Percentiles rank a stretch among this genome's conserved stretches.
Evolutionary conservation across 805 yeast species (phyloP).

Genomic region (Candida tammaniensis): DNA sequence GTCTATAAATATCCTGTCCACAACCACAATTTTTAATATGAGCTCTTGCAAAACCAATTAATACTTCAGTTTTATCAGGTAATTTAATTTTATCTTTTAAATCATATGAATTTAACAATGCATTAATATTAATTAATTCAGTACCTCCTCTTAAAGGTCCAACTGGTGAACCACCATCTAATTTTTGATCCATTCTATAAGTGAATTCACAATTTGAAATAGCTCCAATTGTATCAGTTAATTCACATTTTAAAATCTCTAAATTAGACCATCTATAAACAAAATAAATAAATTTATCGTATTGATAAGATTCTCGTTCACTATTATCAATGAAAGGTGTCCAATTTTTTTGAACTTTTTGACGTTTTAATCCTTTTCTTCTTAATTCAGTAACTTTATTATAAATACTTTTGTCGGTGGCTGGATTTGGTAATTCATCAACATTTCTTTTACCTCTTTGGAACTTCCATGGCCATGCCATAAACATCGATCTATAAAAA

Average conservation of each 20-base stretch:
- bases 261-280: constrained; percentile 31
- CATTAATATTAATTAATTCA: constrained; percentile 24
- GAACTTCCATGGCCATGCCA: constrained; percentile 31
- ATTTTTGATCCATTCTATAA: constrained; percentile 3
- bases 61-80: constrained; percentile 25
- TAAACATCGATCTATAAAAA: constrained; percentile 26
- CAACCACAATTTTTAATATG: constrained; percentile 40
- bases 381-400: constrained; percentile 20
- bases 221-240: constrained; percentile 8
- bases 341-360: constrained; percentile 35
- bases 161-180: constrained; percentile 4
- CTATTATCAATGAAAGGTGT: constrained; percentile 32
- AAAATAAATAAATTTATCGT: constrained; percentile 27
- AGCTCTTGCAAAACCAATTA: constrained; percentile 41
- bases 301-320: constrained; percentile 14
- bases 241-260: constrained; percentile 15
- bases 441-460: constrained; percentile 27
- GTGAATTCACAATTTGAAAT: constrained; percentile 15
- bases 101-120: constrained; percentile 9
- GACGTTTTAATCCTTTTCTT: constrained; percentile 10
- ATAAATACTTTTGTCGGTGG: constrained; percentile 16
- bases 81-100: constrained; percentile 4
- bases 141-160: constrained; percentile 39
- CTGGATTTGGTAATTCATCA: constrained; percentile 18
- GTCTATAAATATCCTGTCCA: constrained; percentile 37